A percentile compares a stretch with the other conserved stretches of the same genome.
Evolutionary conservation across 1,139 yeast species (phyloP).

Genomic region (Saccharomyces hybrid): DNA sequence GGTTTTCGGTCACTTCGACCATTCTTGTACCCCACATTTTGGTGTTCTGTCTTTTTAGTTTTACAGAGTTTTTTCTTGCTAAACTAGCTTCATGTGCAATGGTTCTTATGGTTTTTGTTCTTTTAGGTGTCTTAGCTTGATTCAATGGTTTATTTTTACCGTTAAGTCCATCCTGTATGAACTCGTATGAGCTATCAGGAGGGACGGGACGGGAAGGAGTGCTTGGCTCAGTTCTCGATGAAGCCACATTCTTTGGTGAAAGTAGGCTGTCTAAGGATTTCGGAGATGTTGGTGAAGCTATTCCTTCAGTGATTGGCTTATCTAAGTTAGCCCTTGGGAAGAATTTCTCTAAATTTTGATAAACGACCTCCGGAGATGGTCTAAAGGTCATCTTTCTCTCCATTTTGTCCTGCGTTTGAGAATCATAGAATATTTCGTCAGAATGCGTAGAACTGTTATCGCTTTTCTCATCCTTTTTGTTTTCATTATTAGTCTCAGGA

Average conservation of each 20-base stretch:
- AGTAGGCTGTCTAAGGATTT: conserved; percentile 10
- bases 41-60: conserved; percentile 67
- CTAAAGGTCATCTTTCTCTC: conserved; percentile 52
- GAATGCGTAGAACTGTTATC: conserved; percentile 14
- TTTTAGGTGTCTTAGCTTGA: conserved; percentile 30
- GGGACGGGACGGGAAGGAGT: not conserved
- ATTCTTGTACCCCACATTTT: conserved; percentile 97
- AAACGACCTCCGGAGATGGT: conserved; percentile 92
- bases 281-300: conserved; percentile 54
- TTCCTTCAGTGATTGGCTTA: conserved; percentile 78
- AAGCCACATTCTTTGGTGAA: conserved; percentile 9
- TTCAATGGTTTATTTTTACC: not conserved
- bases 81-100: conserved; percentile 89
- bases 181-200: not conserved
- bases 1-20: conserved; percentile 78
- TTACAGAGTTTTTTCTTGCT: conserved; percentile 38
- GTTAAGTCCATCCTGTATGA: not conserved
- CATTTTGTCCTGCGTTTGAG: conserved; percentile 17
- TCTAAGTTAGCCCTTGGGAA: conserved; percentile 92
- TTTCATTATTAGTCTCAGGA: not conserved
- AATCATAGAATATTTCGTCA: not conserved
- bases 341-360: conserved; percentile 81
- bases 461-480: not conserved
- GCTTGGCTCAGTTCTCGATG: conserved; percentile 6
- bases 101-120: conserved; percentile 82